A percentile compares a stretch with the other conserved stretches of the same genome.
Evolutionary conservation across 441 rosid species (phyloP).

Genomic region (Capsella rubella): DNA sequence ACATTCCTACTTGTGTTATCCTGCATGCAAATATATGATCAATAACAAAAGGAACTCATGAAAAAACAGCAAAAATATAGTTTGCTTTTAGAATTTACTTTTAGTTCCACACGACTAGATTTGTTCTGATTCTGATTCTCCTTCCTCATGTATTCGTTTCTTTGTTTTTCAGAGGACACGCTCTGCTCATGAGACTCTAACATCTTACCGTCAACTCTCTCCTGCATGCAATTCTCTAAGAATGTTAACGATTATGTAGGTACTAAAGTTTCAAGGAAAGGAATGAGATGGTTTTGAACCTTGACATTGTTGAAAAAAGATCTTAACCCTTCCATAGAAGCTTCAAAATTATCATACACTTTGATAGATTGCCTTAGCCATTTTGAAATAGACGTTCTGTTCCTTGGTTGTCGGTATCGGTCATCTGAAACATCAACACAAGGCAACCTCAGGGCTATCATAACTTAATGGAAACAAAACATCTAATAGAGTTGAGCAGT

Average conservation of each 20-base stretch:
- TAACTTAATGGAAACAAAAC: constrained; percentile 17
- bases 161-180: constrained; percentile 42
- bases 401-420: constrained; percentile 79
- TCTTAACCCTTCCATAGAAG: constrained; percentile 65
- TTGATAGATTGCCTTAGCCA: constrained; percentile 90
- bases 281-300: constrained; percentile 50
- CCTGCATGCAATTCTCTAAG: constrained; percentile 58
- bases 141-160: constrained; percentile 44
- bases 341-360: constrained; percentile 65
- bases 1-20: constrained; percentile 53
- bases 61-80: background rate
- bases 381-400: constrained; percentile 75
- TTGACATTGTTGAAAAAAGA: constrained; percentile 80
- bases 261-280: constrained; percentile 30
- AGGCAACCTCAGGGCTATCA: constrained; percentile 12
- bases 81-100: constrained; percentile 35
- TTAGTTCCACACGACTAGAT: constrained; percentile 47
- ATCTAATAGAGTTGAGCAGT: background rate
- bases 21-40: constrained; percentile 58
- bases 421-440: constrained; percentile 64
- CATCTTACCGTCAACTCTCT: constrained; percentile 56
- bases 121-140: constrained; percentile 48
- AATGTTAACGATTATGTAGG: constrained; percentile 23
- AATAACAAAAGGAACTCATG: constrained; percentile 28
- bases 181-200: constrained; percentile 47